Conservation (phyloP, 2,329 filamentous ascomycete genomes). For the Tolypocladium sp. region DNA sequence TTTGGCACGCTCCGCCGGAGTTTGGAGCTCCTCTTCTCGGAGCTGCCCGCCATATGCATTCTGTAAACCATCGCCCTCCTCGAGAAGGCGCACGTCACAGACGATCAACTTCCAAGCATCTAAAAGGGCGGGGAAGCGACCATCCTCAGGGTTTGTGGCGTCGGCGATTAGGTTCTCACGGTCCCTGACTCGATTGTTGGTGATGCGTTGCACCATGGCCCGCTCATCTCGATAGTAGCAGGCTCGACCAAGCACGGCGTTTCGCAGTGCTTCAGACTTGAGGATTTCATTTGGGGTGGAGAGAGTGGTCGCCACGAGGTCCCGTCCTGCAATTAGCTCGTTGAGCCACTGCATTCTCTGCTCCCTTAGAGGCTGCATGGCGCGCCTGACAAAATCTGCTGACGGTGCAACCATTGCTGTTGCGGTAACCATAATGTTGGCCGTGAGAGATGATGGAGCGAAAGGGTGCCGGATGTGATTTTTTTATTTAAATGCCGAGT, state of each 20-base stretch:
- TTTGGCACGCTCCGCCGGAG: not conserved
- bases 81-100: not conserved
- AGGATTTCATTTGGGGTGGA: not conserved
- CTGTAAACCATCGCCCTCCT: not conserved
- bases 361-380: not conserved
- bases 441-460: no score
- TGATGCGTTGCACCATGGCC: not conserved
- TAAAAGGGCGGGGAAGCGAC: not conserved
- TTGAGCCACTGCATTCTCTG: not conserved
- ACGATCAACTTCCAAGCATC: not conserved
- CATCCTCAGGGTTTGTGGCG: not conserved
- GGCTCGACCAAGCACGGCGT: not conserved
- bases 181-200: not conserved
- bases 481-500: no score
- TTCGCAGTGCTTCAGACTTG: not conserved
- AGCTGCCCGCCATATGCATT: not conserved
- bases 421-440: no score
- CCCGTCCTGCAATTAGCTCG: not conserved
- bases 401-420: not conserved
- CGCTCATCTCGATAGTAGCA: not conserved
- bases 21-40: not conserved
- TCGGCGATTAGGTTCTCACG: not conserved
- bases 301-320: not conserved
- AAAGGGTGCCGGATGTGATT: no score
- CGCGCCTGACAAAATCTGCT: not conserved